Base-by-base conservation (phyloP, 257 asterid species). In the Gentiana dahurica region DNA sequence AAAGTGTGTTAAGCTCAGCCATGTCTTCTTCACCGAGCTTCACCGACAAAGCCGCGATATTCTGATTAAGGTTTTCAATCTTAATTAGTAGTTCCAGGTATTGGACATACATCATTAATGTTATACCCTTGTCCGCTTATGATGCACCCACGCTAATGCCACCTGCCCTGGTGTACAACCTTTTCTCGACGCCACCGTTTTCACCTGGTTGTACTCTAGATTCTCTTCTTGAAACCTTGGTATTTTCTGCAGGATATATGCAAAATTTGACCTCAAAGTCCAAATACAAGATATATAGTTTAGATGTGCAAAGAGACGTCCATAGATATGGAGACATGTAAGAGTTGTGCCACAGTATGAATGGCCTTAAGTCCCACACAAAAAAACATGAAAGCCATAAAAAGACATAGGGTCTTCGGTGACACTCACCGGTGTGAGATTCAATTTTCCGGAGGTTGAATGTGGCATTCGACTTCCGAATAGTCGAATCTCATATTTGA, bases 91-190 rank as follows among this genome's bases (percentile, higher is more conserved):
- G 77, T 72, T 5, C 77, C 77, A 1, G 81, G 84, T 24, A 77
- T 77, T 3, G 83, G 83, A 34, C 83, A 66, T 37, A 77, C 77
- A 35, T 73, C 75, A 24, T 64, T 15, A 15, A 15, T 15, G 24
- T 15, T 15, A 15, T 15, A 15, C 24, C 24, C 24, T 15, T 15
- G 24, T 63, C 46, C 87, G 84, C 59, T 72, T 81, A 61, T 77
- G 81, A 70, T 71, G 87, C n/a, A 80, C 68, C 87, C 87, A 80
- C 3, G 84, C 83, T 62, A 80, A 70, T 1, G 84, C 83, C 2
- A 80, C 71, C 53, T 80, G 87, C 13, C 84, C 67, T 0, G 79
- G 66, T 12, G 72, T 80, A 71, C 84, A 80, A 6, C 79, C 81
- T 44, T 74, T 80, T 68, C 60, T 62, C 2, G 35, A 45, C 12